Conservation (phyloP, 139 green algal species). For the Chlorella sp. region DNA sequence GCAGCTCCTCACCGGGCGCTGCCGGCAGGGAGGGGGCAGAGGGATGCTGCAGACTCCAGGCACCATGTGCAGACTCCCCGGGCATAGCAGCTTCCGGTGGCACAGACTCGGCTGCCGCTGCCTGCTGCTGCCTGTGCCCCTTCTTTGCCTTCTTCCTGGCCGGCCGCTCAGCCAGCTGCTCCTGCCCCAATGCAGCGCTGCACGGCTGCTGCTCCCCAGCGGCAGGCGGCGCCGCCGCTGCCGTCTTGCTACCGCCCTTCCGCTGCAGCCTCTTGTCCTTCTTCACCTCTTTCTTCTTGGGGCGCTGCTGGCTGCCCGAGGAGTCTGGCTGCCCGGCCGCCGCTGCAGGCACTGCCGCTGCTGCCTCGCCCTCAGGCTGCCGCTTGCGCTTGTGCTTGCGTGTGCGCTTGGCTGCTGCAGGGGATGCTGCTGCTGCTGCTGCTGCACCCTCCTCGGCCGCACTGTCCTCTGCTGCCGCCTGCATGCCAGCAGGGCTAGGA, state of each 20-base stretch:
- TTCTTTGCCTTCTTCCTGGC: no score
- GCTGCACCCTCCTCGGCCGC: neutral
- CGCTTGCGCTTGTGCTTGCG: neutral
- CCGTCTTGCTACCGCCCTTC: neutral
- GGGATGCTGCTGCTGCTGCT: neutral
- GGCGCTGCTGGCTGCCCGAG: neutral
- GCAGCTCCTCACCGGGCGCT: no score
- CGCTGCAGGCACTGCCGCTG: neutral
- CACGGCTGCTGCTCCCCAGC: no score
- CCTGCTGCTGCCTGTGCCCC: no score
- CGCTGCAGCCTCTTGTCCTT: neutral
- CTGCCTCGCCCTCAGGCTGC: neutral
- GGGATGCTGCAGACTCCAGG: no score
- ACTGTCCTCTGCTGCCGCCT: neutral
- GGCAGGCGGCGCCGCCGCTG: no score
- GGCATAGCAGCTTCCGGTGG: no score
- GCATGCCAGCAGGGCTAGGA: neutral
- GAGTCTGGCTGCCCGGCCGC: neutral
- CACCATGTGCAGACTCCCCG: no score
- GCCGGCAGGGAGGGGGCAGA: no score
- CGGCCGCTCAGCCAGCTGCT: no score
- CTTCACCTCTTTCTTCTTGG: neutral
- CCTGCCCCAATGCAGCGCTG: no score
- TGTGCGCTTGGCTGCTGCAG: neutral
- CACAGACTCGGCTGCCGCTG: no score